Conservation (phyloP, 371 early-diverging fungal species). For the Batrachochytrium dendrobatidis region DNA sequence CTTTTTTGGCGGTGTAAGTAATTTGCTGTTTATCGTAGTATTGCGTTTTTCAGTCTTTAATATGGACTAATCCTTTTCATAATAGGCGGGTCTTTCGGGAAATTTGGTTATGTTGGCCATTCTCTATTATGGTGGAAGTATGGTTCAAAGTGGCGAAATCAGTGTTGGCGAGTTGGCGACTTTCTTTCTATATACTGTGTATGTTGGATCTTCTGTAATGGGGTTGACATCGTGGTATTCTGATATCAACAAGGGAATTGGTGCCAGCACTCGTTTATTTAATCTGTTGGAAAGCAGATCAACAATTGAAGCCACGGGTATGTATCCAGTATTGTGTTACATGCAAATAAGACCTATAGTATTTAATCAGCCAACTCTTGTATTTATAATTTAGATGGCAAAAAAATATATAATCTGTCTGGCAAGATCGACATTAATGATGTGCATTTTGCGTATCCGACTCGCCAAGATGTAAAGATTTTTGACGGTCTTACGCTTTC, state of each 20-base stretch:
- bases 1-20: conserved; percentile 57
- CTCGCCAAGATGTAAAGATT: conserved; percentile 41
- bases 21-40: too few relatives aligned
- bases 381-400: too few relatives aligned
- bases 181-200: conserved; percentile 59
- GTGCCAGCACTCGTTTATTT: conserved; percentile 69
- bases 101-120: conserved; percentile 67
- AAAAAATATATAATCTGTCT: too few relatives aligned
- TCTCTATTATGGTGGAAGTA: conserved; percentile 54
- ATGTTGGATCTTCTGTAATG: conserved; percentile 64
- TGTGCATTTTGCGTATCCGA: conserved; percentile 31
- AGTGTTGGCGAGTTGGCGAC: conserved; percentile 73
- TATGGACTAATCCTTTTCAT: background rate
- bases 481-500: conserved; percentile 36
- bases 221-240: conserved; percentile 73
- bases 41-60: too few relatives aligned
- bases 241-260: conserved; percentile 77
- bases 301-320: background rate
- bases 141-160: conserved; percentile 61
- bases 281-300: conserved; percentile 43
- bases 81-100: conserved; percentile 58
- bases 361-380: too few relatives aligned
- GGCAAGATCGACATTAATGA: conserved; percentile 23
- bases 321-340: background rate
- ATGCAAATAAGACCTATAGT: too few relatives aligned